Conservation (phyloP, 352 stramenopile genomes). For the Globisporangium viniferum region DNA sequence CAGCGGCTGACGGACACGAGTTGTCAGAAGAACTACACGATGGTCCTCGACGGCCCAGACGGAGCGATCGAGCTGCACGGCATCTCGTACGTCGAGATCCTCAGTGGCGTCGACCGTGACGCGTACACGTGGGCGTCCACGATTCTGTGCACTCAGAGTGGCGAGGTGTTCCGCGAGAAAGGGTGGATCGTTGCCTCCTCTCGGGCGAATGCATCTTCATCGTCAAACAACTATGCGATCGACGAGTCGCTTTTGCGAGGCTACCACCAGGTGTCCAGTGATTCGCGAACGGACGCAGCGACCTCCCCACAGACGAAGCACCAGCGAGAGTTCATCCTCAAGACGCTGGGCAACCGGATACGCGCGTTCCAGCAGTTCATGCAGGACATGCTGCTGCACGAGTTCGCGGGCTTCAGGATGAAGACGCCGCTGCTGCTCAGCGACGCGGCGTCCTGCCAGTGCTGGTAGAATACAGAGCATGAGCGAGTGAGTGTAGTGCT, state of each 20-base stretch:
- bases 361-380: conserved; percentile 10
- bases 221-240: too few species aligned
- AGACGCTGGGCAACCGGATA: conserved; percentile 3
- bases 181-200: background rate
- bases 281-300: background rate
- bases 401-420: background rate
- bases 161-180: conserved; percentile 6
- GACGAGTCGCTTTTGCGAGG: background rate
- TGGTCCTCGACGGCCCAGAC: background rate
- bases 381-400: conserved; percentile 7
- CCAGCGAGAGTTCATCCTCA: conserved; percentile 12
- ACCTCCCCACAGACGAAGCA: background rate
- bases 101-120: background rate
- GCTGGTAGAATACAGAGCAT: background rate
- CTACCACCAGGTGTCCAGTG: background rate
- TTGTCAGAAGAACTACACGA: conserved; percentile 1
- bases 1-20: background rate
- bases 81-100: conserved; percentile 4
- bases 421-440: background rate
- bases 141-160: background rate
- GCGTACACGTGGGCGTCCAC: conserved; percentile 4
- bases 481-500: background rate
- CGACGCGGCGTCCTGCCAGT: background rate
- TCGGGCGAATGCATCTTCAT: background rate
- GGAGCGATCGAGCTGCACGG: conserved; percentile 6